A percentile compares a stretch with the other conserved stretches of the same genome.
Conservation (phyloP, 78 protist genomes). For the Pigoraptor vietnamica region DNA sequence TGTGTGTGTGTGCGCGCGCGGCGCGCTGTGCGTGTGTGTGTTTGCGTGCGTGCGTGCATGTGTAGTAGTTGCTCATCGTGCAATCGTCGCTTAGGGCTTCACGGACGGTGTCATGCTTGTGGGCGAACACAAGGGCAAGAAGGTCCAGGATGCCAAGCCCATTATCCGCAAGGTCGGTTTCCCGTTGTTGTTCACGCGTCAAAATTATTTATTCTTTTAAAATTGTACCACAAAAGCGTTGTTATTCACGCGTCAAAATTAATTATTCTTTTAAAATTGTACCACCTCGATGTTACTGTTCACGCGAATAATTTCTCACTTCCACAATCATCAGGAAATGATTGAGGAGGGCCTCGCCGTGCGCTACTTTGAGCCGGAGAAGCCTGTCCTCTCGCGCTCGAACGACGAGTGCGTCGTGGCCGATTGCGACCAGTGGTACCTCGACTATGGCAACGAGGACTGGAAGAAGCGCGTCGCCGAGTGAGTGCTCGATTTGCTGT, state of each 20-base stretch:
- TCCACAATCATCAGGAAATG: too few species aligned
- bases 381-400: conserved; percentile 88
- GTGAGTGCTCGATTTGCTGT: not conserved
- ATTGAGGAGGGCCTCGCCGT: conserved; percentile 65
- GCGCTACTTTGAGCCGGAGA: conserved; percentile 93
- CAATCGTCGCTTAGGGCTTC: conserved; percentile 64
- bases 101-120: conserved; percentile 80
- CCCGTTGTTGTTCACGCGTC: not conserved
- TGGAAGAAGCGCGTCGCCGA: conserved; percentile 65
- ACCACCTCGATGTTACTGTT: too few species aligned
- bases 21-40: conserved; percentile 66
- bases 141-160: conserved; percentile 82
- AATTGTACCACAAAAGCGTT: too few species aligned
- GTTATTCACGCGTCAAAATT: not conserved
- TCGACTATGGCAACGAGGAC: conserved; percentile 91
- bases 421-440: conserved; percentile 96
- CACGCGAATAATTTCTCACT: conserved; percentile 17
- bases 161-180: not conserved
- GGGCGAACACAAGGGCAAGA: conserved; percentile 72
- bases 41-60: conserved; percentile 21
- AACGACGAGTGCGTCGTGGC: conserved; percentile 98
- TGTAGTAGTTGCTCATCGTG: too few species aligned
- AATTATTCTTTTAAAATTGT: too few species aligned
- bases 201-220: too few species aligned
- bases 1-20: not conserved